phyloP scores from a whole-genome alignment of 352 stramenopile genomes.

The Pythium oligandrum region DNA sequence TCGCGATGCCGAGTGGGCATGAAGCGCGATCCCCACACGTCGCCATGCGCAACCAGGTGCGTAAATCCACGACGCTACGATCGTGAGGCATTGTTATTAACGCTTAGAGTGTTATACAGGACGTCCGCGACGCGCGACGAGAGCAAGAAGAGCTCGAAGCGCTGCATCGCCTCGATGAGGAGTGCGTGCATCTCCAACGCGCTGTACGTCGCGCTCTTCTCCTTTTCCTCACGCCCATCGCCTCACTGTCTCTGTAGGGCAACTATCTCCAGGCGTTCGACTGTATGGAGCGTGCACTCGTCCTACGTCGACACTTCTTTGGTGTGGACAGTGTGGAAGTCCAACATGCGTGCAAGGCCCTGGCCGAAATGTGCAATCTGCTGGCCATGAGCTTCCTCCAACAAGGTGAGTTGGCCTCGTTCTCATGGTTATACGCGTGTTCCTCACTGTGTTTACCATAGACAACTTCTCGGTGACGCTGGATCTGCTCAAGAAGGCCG shows the following conservation, averaged over 20 bases:
- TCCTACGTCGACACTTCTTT: slow-evolving; percentile 91
- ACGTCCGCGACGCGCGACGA: slow-evolving; percentile 30
- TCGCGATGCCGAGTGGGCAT: too few relatives aligned
- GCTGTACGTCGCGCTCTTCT: slow-evolving; percentile 23
- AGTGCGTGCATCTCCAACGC: slow-evolving; percentile 85
- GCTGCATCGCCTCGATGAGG: slow-evolving; percentile 88
- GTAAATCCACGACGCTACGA: too few relatives aligned
- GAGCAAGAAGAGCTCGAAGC: slow-evolving; percentile 83
- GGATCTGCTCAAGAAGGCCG: slow-evolving; percentile 92
- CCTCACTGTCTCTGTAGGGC: slow-evolving; percentile 34
- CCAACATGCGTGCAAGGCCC: slow-evolving; percentile 73
- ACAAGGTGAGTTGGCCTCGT: slow-evolving; percentile 33
- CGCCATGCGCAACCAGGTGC: too few relatives aligned
- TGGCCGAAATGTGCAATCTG: slow-evolving; percentile 93
- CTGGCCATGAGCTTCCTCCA: slow-evolving; percentile 93
- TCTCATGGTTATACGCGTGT: slow-evolving; percentile 1
- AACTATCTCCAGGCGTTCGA: slow-evolving; percentile 91
- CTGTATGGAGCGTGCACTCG: slow-evolving; percentile 90
- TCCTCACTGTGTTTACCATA: not conserved
- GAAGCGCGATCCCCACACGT: too few relatives aligned
- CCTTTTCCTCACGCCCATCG: not conserved
- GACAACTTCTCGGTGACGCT: slow-evolving; percentile 89
- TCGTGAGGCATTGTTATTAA: too few relatives aligned
- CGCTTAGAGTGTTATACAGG: slow-evolving; percentile 7
- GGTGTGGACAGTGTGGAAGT: slow-evolving; percentile 87